Base-by-base conservation (phyloP, 1,139 yeast genomes). In the Candida albicans region DNA sequence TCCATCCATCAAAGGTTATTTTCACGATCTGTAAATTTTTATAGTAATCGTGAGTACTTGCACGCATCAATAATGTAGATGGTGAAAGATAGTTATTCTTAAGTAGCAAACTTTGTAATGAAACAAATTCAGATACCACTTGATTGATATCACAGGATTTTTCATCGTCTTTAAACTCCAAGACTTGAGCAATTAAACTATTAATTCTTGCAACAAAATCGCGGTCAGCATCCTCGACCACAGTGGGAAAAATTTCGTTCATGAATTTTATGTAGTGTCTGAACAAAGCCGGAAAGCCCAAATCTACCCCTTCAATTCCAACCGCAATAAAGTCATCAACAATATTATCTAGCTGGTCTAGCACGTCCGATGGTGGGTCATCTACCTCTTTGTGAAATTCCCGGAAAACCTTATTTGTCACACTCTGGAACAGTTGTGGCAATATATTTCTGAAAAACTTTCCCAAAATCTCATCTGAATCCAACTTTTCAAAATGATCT, bases 401-500 rank as follows among this genome's bases (percentile, higher is more conserved):
- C 2, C n/a, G 22, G 7, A 32, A 11, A 11, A 37, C 26, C 4
- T 31, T 14, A 25, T 37, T 28, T 26, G 22, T 39, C 14, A 39
- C 14, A 7, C 9, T 24, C 13, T 39, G 42, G 11, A 24, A 39
- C 30, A 28, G 34, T 24, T 10, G 32, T 7, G 42, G 42, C 2
- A 39, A 30, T 26, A 39, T 34, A 11, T 12, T n/a, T 4, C 29
- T 30, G 18, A 37, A 39, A 24, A 39, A 39, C 8, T 12, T 30
- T 7, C 3, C 15, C 14, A 33, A 12, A 9, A 30, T 27, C 12
- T 28, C 33, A 12, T 24, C 14, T 24, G 29, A 8, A 4, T 32
- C 38, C 30, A 54, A 52, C 11, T 61, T 18, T 37, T 64, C 70
- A 35, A 67, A 54, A 38, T 52, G 55, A 22, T 57, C 60, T 9